Evolutionary conservation across 1,284 basidiomycete species (phyloP), one percentile per base, ranked within the genome.

Genomic region (Cutaneotrichosporon daszewskae): DNA sequence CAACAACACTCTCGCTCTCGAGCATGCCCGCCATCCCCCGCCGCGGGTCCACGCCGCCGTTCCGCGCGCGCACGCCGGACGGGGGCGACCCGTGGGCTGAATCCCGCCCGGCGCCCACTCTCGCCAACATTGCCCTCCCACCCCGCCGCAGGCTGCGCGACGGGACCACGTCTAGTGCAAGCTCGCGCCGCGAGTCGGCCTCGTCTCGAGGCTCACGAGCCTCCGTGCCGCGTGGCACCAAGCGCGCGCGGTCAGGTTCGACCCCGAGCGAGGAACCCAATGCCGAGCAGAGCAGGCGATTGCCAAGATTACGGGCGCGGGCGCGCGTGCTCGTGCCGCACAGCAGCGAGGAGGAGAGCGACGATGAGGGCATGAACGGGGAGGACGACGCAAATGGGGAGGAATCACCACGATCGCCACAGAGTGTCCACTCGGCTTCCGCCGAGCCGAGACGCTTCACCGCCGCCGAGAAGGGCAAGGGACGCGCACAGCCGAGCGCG

Each of bases 71-170:
- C n/a, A n/a, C n/a, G n/a, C n/a, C n/a, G n/a, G n/a, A n/a, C n/a
- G n/a, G n/a, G n/a, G n/a, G n/a, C n/a, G n/a, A n/a, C n/a, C n/a
- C n/a, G n/a, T n/a, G n/a, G n/a, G n/a, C n/a, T n/a, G n/a, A n/a
- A n/a, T 27, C 31, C 7, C 31, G 32, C 32, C 35, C 37, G 27
- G 46, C 41, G 3, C 47, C 56, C 27, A 42, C 52, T 24, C 26
- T 64, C 19, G 60, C 57, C 4, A 58, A 65, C 47, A 45, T 67
- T n/a, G 26, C 41, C 7, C 50, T 67, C 11, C 37, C 46, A 1
- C 59, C 63, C 4, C 51, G 64, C 4, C 53, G 59, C 6, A 38
- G 55, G 18, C 35, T 64, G 8, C 46, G 64, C 10, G 63, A 64
- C 48, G 37, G 32, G 4, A 35, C 29, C 7, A 31, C 38, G 4